These are phyloP conservation scores for Candida montana DNA, from an alignment of 805 yeast genomes.

Conservation along the genomic window DNA sequence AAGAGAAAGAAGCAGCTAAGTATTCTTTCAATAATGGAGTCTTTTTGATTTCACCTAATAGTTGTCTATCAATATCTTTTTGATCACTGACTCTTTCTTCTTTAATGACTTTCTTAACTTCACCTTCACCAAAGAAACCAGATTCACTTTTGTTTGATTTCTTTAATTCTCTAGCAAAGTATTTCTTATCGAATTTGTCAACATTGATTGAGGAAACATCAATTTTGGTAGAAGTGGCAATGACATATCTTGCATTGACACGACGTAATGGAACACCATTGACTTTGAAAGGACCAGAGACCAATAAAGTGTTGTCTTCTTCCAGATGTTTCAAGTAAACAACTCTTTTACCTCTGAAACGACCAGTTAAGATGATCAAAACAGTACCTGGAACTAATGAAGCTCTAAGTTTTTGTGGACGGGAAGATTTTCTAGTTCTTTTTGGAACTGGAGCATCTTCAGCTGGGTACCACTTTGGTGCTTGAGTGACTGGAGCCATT, in stretches of 20 bases:
- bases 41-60: conserved; percentile 91
- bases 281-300: conserved; percentile 98
- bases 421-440: conserved; percentile 83
- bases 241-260: conserved; percentile 97
- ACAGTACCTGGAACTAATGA: conserved; percentile 98
- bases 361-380: conserved; percentile 94
- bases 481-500: conserved; percentile 34
- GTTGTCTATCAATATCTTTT: conserved; percentile 88
- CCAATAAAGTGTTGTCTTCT: conserved; percentile 89
- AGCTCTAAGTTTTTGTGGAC: conserved; percentile 93
- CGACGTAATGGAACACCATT: conserved; percentile 99
- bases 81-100: conserved; percentile 96
- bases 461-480: conserved; percentile 93
- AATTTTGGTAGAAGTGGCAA: conserved; percentile 95
- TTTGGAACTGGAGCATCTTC: conserved; percentile 85
- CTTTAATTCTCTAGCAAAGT: conserved; percentile 83
- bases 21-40: conserved; percentile 96
- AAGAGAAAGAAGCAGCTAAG: conserved; percentile 91
- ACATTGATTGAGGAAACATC: conserved; percentile 75
- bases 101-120: conserved; percentile 78
- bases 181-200: conserved; percentile 86
- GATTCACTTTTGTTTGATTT: conserved; percentile 84
- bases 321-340: conserved; percentile 94
- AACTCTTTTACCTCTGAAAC: conserved; percentile 99
- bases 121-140: conserved; percentile 74